Conservation (phyloP, 2,329 filamentous ascomycete genomes). For the Pseudogymnoascus sp. region DNA sequence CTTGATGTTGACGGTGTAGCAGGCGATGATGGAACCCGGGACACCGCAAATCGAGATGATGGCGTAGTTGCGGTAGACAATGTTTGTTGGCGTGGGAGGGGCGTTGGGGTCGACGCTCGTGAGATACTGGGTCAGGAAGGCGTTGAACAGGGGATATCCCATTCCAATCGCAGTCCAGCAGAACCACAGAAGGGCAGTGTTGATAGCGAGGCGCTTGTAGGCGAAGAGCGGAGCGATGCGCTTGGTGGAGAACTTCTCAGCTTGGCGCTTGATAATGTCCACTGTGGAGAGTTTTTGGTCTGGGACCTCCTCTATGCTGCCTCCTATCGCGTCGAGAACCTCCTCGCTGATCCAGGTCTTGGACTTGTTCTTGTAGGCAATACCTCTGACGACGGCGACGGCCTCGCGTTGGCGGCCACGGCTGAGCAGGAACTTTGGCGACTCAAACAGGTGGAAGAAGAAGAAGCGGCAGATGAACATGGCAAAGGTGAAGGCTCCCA, state of each 20-base stretch:
- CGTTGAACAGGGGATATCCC: slow-evolving; percentile 83
- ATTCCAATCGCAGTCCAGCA: slow-evolving; percentile 78
- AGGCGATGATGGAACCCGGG: slow-evolving; percentile 68
- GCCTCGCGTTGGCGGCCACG: slow-evolving; percentile 71
- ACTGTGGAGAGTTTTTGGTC: slow-evolving; percentile 13
- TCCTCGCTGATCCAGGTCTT: slow-evolving; percentile 73
- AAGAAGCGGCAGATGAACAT: slow-evolving; percentile 77
- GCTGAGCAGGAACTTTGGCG: slow-evolving; percentile 74
- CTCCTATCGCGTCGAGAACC: slow-evolving; percentile 50
- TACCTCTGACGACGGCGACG: slow-evolving; percentile 70
- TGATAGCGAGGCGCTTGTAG: slow-evolving; percentile 42
- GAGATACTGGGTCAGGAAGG: slow-evolving; percentile 82
- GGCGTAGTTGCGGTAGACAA: slow-evolving; percentile 71
- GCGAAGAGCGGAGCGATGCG: slow-evolving; percentile 61
- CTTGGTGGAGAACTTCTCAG: slow-evolving; percentile 59
- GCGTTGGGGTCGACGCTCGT: slow-evolving; percentile 42
- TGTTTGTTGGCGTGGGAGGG: slow-evolving; percentile 32
- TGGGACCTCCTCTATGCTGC: slow-evolving; percentile 22
- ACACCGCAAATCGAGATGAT: slow-evolving; percentile 72
- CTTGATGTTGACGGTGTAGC: slow-evolving; percentile 60
- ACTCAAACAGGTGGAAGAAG: slow-evolving; percentile 75
- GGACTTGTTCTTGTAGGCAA: slow-evolving; percentile 62
- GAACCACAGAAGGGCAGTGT: slow-evolving; percentile 61
- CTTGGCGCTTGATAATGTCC: slow-evolving; percentile 32
- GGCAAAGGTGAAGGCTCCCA: slow-evolving; percentile 64